Evolutionary conservation across 2,329 filamentous ascomycete species (phyloP).

Genomic region (Colletotrichum sp.): DNA sequence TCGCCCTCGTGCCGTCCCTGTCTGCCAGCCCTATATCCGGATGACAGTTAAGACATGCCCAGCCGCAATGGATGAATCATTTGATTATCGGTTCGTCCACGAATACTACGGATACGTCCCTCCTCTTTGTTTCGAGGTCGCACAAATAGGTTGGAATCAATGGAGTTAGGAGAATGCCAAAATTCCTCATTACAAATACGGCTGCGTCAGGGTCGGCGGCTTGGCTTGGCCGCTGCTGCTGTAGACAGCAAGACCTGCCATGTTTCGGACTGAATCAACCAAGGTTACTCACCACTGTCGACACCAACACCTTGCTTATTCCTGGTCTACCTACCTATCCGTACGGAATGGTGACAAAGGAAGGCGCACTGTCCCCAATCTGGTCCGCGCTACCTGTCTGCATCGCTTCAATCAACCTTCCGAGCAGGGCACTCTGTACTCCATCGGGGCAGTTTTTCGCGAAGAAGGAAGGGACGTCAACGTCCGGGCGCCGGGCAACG

Average conservation of each 20-base stretch:
- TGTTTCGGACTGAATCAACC: conserved; percentile 1
- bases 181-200: not conserved
- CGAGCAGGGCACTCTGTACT: not conserved
- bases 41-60: not conserved
- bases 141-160: not conserved
- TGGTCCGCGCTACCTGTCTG: not conserved
- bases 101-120: not conserved
- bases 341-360: not conserved
- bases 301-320: not conserved
- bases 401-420: not conserved
- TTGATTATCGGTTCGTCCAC: not conserved
- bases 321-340: not conserved
- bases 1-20: not conserved
- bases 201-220: not conserved
- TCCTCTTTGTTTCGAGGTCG: not conserved
- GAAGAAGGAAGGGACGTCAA: not conserved
- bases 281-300: not conserved
- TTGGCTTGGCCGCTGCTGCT: not conserved
- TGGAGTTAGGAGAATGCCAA: not conserved
- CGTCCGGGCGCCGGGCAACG: not conserved
- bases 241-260: not conserved
- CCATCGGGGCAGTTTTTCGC: not conserved
- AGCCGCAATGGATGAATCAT: not conserved
- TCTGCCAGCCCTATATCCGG: not conserved
- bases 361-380: not conserved